These are phyloP conservation scores for Boechera stricta DNA, from an alignment of 345 rosid genomes.

Conservation along the genomic window DNA sequence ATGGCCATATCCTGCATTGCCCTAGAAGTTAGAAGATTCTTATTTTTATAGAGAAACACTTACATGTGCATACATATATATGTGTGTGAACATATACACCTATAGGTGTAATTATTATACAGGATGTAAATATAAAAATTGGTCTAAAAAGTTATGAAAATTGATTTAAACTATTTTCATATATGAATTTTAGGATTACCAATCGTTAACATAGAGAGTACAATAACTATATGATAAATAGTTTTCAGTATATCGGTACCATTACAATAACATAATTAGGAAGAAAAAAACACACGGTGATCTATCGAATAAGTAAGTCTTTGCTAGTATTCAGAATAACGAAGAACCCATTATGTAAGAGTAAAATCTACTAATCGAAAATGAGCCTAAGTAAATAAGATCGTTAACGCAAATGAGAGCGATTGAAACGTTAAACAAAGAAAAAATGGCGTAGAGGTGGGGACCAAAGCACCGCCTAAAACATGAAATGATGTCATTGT, in stretches of 20 bases:
- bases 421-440: conserved; percentile 6
- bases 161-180: not conserved
- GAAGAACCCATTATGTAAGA: not conserved
- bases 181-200: not conserved
- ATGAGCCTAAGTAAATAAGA: not conserved
- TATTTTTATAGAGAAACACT: conserved; percentile 20
- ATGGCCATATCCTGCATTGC: conserved; percentile 19
- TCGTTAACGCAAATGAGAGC: conserved; percentile 10
- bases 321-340: not conserved
- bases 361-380: not conserved
- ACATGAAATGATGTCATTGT: conserved; percentile 51
- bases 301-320: not conserved
- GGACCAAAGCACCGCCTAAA: conserved; percentile 89
- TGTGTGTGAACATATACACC: not conserved
- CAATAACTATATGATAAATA: not conserved
- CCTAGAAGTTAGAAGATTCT: conserved; percentile 38
- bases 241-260: not conserved
- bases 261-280: not conserved
- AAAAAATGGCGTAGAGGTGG: conserved; percentile 46
- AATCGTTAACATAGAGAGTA: not conserved
- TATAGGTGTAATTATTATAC: not conserved
- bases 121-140: not conserved
- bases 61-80: not conserved
- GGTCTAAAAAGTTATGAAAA: not conserved
- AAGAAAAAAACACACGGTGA: not conserved